Base-by-base conservation (phyloP, 768 basidiomycete species). In the Lyophyllum decastes region DNA sequence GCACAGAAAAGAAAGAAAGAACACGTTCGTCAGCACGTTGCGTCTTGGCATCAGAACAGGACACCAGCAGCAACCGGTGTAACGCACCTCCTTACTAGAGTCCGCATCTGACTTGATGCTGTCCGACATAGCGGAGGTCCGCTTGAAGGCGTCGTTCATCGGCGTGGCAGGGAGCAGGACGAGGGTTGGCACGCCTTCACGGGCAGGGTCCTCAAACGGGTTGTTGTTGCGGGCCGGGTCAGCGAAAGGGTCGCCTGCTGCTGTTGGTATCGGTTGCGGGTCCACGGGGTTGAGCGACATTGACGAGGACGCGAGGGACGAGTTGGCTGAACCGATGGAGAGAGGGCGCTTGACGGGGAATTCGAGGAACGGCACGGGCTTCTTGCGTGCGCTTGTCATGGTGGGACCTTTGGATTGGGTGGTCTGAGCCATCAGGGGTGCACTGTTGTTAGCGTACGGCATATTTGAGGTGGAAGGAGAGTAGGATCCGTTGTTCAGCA, bases 151-250 rank as follows among this genome's bases (percentile, higher is more conserved):
- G 5, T 47, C 52, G 24, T 9, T 52, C n/a, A 52, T 41, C 4
- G 60, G 61, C 7, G 55, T 50, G 1, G 58, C 55, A 45, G 63
- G 58, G 17, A 34, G 26, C 19, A 61, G 47, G 24, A 57, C 33
- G n/a, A 59, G 53, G 45, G 52, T 40, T 11, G 60, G 49, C 34
- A 57, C 30, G 49, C 19, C 50, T 14, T 43, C 40, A 14, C 24
- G 45, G n/a, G 21, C 34, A 26, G 61, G 53, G 52, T 65, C 64
- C 40, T 65, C 64, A 25, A 65, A 65, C 22, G 64, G 64, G 30
- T 30, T 10, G 30, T 30, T 10, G 40, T 65, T 65, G 25, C 38
- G 35, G 22, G 22, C 44, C 19, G 64, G 62, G 30, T 65, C 61
- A 12, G 54, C 61, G n/a, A 65, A 65, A 7, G 66, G 66, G 49